These are phyloP conservation scores for Suhomyces xylopsoci DNA, from an alignment of 805 yeast species.

Conservation along the genomic window DNA sequence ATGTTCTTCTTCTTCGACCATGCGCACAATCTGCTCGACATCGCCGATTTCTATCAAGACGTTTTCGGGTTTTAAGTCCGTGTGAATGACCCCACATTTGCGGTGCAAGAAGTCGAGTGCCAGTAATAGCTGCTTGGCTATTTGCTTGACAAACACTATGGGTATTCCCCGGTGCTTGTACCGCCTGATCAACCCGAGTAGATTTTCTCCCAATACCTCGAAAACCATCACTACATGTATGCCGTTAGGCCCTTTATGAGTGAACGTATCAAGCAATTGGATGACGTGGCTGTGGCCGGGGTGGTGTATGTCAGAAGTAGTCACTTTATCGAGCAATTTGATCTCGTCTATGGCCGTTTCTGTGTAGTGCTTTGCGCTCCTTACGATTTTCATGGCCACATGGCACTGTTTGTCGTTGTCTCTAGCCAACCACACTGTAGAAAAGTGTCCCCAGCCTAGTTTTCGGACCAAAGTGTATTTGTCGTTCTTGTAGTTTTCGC, in stretches of 20 bases:
- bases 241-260: constrained; percentile 88
- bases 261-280: constrained; percentile 76
- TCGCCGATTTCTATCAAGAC: constrained; percentile 79
- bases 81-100: constrained; percentile 70
- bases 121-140: constrained; percentile 71
- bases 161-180: constrained; percentile 82
- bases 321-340: constrained; percentile 65
- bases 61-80: constrained; percentile 73
- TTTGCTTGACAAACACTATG: constrained; percentile 68
- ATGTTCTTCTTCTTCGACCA: constrained; percentile 60
- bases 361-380: constrained; percentile 86
- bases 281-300: constrained; percentile 84
- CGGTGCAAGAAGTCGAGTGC: constrained; percentile 73
- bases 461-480: constrained; percentile 81
- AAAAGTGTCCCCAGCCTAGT: constrained; percentile 98
- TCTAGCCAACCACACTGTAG: constrained; percentile 90
- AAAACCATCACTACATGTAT: constrained; percentile 94
- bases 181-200: constrained; percentile 77
- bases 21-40: constrained; percentile 69
- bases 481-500: constrained; percentile 75
- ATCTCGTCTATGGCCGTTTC: constrained; percentile 96
- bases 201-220: constrained; percentile 93
- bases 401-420: constrained; percentile 56
- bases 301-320: constrained; percentile 61
- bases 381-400: constrained; percentile 92